Conservation (phyloP, 495 filamentous ascomycete species). For the Aspergillus saccharolyticus region DNA sequence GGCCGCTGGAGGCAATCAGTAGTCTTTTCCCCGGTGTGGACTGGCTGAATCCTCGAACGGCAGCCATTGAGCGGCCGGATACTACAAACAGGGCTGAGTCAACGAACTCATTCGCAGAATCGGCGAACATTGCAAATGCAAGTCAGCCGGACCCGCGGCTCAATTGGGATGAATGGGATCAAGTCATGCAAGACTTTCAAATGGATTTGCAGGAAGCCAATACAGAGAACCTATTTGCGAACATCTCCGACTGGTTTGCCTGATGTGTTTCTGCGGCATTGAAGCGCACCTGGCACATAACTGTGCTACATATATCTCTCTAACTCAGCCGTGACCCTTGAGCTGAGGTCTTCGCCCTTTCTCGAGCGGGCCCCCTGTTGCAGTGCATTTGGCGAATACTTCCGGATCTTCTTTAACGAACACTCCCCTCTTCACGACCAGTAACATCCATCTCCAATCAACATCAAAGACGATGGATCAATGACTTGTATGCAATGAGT, state of each 20-base stretch:
- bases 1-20: conserved; percentile 24
- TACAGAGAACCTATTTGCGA: conserved; percentile 16
- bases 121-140: neutral
- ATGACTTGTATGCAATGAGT: neutral
- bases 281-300: neutral
- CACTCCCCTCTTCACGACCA: neutral
- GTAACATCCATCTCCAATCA: neutral
- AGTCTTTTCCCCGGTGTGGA: conserved; percentile 32
- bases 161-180: conserved; percentile 46
- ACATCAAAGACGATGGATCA: neutral
- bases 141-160: conserved; percentile 12
- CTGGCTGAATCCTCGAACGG: conserved; percentile 13
- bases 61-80: conserved; percentile 5
- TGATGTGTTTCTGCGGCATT: neutral
- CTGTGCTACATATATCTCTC: neutral
- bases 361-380: neutral
- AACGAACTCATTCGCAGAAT: conserved; percentile 7
- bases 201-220: conserved; percentile 35
- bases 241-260: conserved; percentile 33
- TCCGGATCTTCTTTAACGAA: neutral
- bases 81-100: conserved; percentile 1
- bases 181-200: conserved; percentile 48
- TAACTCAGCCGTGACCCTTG: conserved; percentile 4
- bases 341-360: conserved; percentile 5
- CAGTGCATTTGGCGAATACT: neutral